These are phyloP conservation scores for Oryza meridionalis DNA, from an alignment of 176 grass and related monocot species.

Conservation along the genomic window DNA sequence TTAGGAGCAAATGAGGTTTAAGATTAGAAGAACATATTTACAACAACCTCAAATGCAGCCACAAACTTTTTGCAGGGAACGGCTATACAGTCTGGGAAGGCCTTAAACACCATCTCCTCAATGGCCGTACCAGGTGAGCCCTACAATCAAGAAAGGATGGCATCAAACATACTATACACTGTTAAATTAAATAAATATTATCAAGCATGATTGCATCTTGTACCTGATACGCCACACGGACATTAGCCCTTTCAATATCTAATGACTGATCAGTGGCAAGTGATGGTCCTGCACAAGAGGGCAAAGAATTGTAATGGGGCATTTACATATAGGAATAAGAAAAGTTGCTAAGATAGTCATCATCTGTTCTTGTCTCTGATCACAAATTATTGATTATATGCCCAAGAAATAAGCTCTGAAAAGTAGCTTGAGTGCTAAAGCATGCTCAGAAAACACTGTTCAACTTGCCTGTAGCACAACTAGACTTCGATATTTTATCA, in stretches of 20 bases:
- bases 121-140: conserved; percentile 56
- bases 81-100: conserved; percentile 51
- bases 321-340: neutral
- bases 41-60: conserved; percentile 58
- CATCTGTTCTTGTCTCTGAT: neutral
- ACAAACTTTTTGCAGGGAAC: conserved; percentile 63
- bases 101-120: conserved; percentile 60
- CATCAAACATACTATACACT: conserved; percentile 4
- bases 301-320: neutral
- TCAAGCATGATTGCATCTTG: neutral
- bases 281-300: conserved; percentile 46
- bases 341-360: neutral
- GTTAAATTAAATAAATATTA: neutral
- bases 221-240: conserved; percentile 73
- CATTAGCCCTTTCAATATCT: conserved; percentile 39
- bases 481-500: neutral
- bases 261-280: conserved; percentile 42
- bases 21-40: neutral
- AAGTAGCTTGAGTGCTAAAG: neutral
- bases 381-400: neutral
- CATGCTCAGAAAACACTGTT: neutral
- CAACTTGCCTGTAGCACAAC: neutral
- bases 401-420: neutral
- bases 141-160: conserved; percentile 31
- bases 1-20: neutral